Base-by-base conservation (phyloP, 345 rosid species). In the Citrus australasica region DNA sequence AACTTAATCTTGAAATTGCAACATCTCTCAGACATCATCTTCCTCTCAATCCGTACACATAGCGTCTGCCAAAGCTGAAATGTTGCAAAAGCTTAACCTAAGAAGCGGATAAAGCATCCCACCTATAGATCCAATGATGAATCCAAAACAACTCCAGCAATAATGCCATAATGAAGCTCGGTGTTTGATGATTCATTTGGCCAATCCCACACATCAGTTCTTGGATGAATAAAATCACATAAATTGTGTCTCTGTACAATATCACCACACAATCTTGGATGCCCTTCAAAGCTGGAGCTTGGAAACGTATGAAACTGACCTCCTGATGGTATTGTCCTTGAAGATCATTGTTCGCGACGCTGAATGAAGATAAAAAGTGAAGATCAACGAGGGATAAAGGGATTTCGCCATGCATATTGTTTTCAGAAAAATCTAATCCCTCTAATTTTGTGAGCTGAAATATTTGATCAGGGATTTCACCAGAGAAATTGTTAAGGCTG, bases 401-500 rank as follows among this genome's bases (percentile, higher is more conserved):
- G 35, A 69, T 59, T 59, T 69, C 63, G 0, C 76, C 75, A 19
- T 38, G 21, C 28, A 70, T 53, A 19, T 58, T 33, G 19, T 78
- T 77, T 35, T 59, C 22, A 7, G 75, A 78, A 56, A 70, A 67
- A n/a, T 79, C 72, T n/a, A 79, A 56, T n/a, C 14, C 38, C 35
- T 79, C 77, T n/a, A 79, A 53, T 62, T 72, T 65, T 24, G 66
- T 33, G 6, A 78, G 76, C 4, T 64, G 40, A 24, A 71, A 71
- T n/a, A 78, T 32, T n/a, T 71, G 27, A 8, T 78, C 21, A 6
- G 77, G 81, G 35, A 94, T 91, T 62, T 74, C 85, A 37, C 96
- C 96, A 4, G 86, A 84, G 35, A 94, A 89, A 80, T 76, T 38
- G 80, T 94, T 94, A 16, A 63, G 38, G 28, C 72, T 71, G 80